A percentile compares a stretch with the other conserved stretches of the same genome.
Conservation (phyloP, 2,329 filamentous ascomycete species). For the Cladosporium austrohemisphaericum region DNA sequence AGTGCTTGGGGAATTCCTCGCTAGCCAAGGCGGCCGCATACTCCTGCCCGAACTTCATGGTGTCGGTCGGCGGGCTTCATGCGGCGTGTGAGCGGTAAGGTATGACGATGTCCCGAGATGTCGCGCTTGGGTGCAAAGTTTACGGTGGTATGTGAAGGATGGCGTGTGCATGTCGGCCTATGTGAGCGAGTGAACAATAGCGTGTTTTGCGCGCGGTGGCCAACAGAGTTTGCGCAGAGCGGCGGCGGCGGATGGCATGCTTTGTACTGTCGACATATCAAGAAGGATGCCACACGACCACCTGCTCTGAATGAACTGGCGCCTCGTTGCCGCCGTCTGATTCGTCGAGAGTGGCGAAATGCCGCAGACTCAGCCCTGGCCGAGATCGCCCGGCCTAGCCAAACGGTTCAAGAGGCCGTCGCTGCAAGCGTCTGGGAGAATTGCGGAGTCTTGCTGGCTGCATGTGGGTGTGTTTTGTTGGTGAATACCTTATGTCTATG, state of each 20-base stretch:
- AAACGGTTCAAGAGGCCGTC: too few relatives aligned
- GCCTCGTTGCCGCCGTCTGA: background rate
- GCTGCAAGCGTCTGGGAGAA: too few relatives aligned
- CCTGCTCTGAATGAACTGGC: background rate
- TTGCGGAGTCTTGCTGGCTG: too few relatives aligned
- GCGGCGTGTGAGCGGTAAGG: background rate
- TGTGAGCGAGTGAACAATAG: background rate
- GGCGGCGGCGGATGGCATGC: background rate
- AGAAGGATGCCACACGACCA: slow-evolving; percentile 1
- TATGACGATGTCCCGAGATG: background rate
- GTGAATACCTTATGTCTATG: too few relatives aligned
- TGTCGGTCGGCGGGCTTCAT: background rate
- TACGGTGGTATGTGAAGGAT: background rate
- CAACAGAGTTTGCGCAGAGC: slow-evolving; percentile 8
- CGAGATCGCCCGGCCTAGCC: too few relatives aligned
- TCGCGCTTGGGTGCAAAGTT: background rate
- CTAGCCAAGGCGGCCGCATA: slow-evolving; percentile 67
- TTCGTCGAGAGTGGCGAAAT: too few relatives aligned
- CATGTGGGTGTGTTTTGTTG: too few relatives aligned
- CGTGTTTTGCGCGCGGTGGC: background rate
- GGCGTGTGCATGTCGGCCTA: background rate
- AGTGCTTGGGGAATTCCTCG: slow-evolving; percentile 71
- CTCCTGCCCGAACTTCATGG: slow-evolving; percentile 83
- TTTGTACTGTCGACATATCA: background rate
- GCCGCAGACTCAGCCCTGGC: too few relatives aligned